Percentiles rank a stretch among this genome's conserved stretches.
Evolutionary conservation across 306 rosid species (phyloP).

Genomic region (Biancaea sappan): DNA sequence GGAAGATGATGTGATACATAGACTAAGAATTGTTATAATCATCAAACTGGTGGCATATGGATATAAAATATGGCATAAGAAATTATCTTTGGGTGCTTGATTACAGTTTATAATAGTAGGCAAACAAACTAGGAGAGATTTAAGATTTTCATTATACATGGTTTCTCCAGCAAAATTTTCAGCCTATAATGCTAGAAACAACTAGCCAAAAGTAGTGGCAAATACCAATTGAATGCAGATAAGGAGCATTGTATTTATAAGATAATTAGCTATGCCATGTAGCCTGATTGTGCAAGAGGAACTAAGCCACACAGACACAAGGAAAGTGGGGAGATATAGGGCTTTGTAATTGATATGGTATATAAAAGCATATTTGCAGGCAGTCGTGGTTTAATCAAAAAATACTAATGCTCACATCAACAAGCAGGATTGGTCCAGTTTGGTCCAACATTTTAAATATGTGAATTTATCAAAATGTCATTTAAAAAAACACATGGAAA

Average conservation of each 20-base stretch:
- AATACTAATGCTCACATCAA: slow-evolving; percentile 1
- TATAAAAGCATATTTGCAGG: neutral
- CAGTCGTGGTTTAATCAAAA: neutral
- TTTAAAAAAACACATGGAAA: slow-evolving; percentile 29
- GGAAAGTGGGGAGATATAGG: neutral
- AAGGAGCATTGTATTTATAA: slow-evolving; percentile 5
- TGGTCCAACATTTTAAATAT: neutral
- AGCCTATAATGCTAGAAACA: slow-evolving; percentile 11
- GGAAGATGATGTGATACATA: slow-evolving; percentile 30
- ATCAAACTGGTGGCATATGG: slow-evolving; percentile 11
- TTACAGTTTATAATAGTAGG: neutral
- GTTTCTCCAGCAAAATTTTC: neutral
- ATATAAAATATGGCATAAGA: slow-evolving; percentile 16
- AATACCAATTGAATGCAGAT: neutral
- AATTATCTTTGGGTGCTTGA: neutral
- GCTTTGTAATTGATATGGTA: neutral
- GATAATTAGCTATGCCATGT: neutral
- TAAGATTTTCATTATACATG: neutral
- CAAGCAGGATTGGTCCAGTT: neutral
- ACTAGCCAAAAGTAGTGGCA: slow-evolving; percentile 8
- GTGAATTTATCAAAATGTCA: neutral
- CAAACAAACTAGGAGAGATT: neutral
- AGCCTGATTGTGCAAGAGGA: slow-evolving; percentile 6
- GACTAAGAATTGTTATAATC: slow-evolving; percentile 17
- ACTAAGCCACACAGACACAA: slow-evolving; percentile 2